Percentiles rank a stretch among this genome's conserved stretches.
Conservation (phyloP, 352 stramenopile genomes). For the Globisporangium iwayamae region DNA sequence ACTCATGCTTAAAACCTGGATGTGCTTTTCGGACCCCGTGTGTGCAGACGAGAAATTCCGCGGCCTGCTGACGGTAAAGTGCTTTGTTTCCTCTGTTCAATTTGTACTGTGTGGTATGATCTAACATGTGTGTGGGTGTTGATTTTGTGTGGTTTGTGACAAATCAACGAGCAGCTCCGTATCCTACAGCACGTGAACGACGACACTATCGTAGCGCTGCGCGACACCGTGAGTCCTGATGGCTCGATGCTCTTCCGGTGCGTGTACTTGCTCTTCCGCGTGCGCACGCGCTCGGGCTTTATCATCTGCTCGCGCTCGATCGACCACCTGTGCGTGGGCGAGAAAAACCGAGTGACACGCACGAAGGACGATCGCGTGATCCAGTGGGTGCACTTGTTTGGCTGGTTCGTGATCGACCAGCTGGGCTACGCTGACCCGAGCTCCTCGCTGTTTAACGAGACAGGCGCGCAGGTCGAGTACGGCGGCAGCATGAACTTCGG, state of each 20-base stretch:
- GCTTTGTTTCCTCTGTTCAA: not conserved
- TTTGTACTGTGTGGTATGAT: not conserved
- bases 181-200: slow-evolving; percentile 72
- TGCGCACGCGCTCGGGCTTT: slow-evolving; percentile 60
- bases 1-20: slow-evolving; percentile 61
- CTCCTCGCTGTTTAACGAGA: slow-evolving; percentile 29
- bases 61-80: slow-evolving; percentile 46
- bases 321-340: slow-evolving; percentile 14
- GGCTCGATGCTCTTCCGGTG: slow-evolving; percentile 49
- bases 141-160: slow-evolving; percentile 6
- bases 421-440: slow-evolving; percentile 26
- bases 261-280: slow-evolving; percentile 70
- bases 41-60: slow-evolving; percentile 60
- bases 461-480: slow-evolving; percentile 59
- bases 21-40: slow-evolving; percentile 62
- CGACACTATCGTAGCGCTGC: slow-evolving; percentile 64
- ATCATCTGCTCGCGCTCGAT: slow-evolving; percentile 64
- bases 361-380: slow-evolving; percentile 42
- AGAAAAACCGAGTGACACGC: slow-evolving; percentile 15
- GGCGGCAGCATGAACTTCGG: slow-evolving; percentile 61
- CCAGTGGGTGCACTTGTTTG: slow-evolving; percentile 62
- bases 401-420: slow-evolving; percentile 70
- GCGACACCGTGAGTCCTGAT: slow-evolving; percentile 43
- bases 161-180: slow-evolving; percentile 23
- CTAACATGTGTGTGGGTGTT: not conserved